Base-by-base conservation (phyloP, 345 rosid species). In the Lepidium aucheri region DNA sequence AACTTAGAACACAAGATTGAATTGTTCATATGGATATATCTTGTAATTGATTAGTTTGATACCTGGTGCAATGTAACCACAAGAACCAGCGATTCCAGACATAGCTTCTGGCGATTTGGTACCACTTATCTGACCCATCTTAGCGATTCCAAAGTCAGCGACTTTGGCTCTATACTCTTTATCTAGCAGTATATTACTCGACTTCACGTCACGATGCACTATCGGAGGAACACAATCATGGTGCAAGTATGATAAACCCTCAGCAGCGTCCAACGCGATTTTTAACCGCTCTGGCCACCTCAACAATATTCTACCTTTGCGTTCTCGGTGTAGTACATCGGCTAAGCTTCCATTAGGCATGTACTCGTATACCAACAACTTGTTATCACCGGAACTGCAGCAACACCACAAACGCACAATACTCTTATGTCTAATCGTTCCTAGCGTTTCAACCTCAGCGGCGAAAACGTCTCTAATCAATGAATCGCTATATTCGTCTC, bases 61-160 rank as follows among this genome's bases (percentile, higher is more conserved):
- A 94, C 97, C 97, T 82, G 98, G 97, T 69, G 98, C 97, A 75
- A 93, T 90, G 69, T 93, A 93, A 51, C 97, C 96, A 22, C 85
- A 90, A 16, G 97, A 90, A 65, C 99, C 99, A 0, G 95, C 92
- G 24, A 94, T 79, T 7, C 78, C 88, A 22, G 99, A 94, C 97
- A 90, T 90, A 58, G 87, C 76, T 54, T 85, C 87, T 4, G 74
- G 81, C 11, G 84, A 77, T 53, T 81, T 78, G 53, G 77, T 58
- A 22, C 74, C 76, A 3, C 67, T 76, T 33, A 79, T 74, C 33
- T 67, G 73, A 49, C 86, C 82, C n/a, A 84, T 72, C 73, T 90
- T 93, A 5, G 97, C 98, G 12, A 93, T 83, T 8, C 98, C 98
- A 67, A 90, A 93, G 72, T 93, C 97, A 0, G 98, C 90, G 11